A percentile compares a stretch with the other conserved stretches of the same genome.
These are phyloP conservation scores for Ilyonectria mors-panacis DNA, from an alignment of 2,329 filamentous ascomycete genomes.

Conservation along the genomic window DNA sequence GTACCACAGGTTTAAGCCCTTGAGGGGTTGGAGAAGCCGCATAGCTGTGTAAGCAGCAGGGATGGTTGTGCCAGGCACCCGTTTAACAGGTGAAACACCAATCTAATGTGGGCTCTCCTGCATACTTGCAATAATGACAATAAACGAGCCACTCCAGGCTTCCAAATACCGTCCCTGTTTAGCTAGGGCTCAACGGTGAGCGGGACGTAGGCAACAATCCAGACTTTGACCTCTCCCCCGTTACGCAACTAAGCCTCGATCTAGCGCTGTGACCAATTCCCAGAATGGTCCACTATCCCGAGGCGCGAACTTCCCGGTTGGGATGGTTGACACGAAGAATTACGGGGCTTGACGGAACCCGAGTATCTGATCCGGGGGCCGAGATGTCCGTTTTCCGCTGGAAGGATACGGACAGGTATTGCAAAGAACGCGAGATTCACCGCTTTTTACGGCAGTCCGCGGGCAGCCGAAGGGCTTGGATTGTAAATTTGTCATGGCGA, in stretches of 20 bases:
- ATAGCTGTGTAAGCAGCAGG: neutral
- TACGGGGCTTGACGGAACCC: neutral
- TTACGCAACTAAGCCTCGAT: neutral
- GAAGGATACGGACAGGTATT: neutral
- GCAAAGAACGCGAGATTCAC: neutral
- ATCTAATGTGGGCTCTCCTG: neutral
- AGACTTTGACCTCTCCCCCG: neutral
- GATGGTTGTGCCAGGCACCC: neutral
- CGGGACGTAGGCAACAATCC: neutral
- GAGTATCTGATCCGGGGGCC: neutral
- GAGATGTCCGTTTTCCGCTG: neutral
- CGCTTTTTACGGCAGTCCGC: neutral
- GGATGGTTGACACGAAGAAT: neutral
- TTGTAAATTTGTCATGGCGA: neutral
- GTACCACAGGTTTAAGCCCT: neutral
- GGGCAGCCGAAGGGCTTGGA: neutral
- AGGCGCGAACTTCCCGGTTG: no score
- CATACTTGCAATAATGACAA: neutral
- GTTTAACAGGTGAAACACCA: neutral
- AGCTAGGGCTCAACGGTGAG: neutral
- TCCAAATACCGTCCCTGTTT: neutral
- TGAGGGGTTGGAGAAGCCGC: slow-evolving; percentile 18
- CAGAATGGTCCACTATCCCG: neutral
- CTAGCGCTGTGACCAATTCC: neutral
- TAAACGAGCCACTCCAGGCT: neutral